A percentile compares a stretch with the other conserved stretches of the same genome.
phyloP scores from a whole-genome alignment of 2,329 filamentous ascomycete species.

The Gremmenia infestans region DNA sequence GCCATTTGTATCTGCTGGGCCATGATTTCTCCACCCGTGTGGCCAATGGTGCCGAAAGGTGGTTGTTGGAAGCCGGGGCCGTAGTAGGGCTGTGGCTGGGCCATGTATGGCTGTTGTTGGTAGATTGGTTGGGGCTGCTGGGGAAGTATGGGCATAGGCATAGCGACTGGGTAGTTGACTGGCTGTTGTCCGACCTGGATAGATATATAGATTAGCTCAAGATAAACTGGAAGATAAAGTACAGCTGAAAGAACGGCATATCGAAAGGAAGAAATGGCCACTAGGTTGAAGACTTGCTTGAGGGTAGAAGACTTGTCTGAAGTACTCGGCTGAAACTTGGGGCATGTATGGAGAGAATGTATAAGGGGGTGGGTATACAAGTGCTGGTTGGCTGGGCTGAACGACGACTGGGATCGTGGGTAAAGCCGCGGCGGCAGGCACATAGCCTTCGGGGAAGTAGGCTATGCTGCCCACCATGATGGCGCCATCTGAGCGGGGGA shows the following conservation, averaged over 20 bases:
- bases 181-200: background rate
- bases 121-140: background rate
- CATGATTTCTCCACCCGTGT: slow-evolving; percentile 22
- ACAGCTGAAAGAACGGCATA: too few relatives aligned
- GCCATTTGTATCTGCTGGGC: slow-evolving; percentile 21
- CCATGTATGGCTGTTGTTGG: background rate
- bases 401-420: slow-evolving; percentile 3
- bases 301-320: background rate
- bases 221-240: too few relatives aligned
- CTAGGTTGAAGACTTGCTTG: background rate
- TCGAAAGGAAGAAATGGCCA: too few relatives aligned
- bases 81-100: background rate
- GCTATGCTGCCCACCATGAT: slow-evolving; percentile 19
- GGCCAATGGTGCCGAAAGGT: slow-evolving; percentile 14
- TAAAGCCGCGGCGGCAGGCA: background rate
- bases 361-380: background rate
- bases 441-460: slow-evolving; percentile 13
- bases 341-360: background rate
- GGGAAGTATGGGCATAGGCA: background rate
- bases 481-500: slow-evolving; percentile 38
- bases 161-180: background rate
- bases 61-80: slow-evolving; percentile 16
- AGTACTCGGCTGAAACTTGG: background rate
- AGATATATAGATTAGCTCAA: too few relatives aligned
- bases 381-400: background rate